Conservation (phyloP, 106 monocot genomes). For the Acorus gramineus region DNA sequence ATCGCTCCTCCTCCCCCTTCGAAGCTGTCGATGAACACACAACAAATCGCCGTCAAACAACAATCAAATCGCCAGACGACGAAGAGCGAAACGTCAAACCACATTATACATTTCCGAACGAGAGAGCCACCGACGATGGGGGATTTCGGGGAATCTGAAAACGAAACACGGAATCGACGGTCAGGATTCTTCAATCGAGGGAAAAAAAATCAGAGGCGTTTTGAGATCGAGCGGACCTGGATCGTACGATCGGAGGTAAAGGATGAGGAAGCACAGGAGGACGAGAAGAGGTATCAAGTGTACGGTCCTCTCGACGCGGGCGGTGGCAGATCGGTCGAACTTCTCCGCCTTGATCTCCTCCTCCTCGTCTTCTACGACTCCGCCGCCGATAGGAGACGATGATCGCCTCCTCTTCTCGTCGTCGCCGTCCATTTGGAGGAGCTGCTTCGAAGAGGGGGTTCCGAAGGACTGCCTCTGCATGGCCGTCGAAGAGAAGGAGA, state of each 20-base stretch:
- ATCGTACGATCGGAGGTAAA: slow-evolving; percentile 32
- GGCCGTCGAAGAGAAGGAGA: slow-evolving; percentile 25
- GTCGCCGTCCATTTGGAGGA: no score
- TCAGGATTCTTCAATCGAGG: neutral
- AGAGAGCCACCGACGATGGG: neutral
- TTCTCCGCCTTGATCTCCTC: slow-evolving; percentile 7
- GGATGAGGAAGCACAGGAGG: slow-evolving; percentile 31
- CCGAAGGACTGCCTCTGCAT: slow-evolving; percentile 22
- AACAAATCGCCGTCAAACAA: neutral
- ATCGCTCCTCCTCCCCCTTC: neutral
- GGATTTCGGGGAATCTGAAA: slow-evolving; percentile 2
- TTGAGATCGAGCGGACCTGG: slow-evolving; percentile 9
- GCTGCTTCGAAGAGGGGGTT: slow-evolving; percentile 9
- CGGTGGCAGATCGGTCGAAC: neutral
- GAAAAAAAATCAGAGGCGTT: neutral
- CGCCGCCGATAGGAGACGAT: no score
- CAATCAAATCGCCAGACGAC: neutral
- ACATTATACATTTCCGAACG: slow-evolving; percentile 13
- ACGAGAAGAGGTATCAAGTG: slow-evolving; percentile 24
- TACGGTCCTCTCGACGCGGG: slow-evolving; percentile 5
- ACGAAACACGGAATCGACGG: neutral
- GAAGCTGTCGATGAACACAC: neutral
- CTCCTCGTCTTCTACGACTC: neutral
- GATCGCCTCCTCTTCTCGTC: no score
- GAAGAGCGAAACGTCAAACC: no score